Percentiles rank a stretch among this genome's conserved stretches.
Conservation (phyloP, 2,329 filamentous ascomycete genomes). For the Talaromyces amestolkiae region DNA sequence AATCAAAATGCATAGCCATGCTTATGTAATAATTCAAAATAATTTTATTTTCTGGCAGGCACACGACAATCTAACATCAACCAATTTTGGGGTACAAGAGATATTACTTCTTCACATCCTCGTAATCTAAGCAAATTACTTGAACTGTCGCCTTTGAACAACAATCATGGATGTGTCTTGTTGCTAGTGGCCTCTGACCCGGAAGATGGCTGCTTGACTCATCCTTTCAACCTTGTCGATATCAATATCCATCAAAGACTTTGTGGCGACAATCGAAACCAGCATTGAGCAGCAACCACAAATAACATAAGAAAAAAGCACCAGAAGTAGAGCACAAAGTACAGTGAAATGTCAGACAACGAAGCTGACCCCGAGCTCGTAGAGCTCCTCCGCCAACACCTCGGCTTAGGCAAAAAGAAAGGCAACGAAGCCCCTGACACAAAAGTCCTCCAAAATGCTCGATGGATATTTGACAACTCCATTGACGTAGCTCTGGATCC, state of each 20-base stretch:
- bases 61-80: not conserved
- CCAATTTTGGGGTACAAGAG: not conserved
- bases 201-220: constrained; percentile 1
- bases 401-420: constrained; percentile 54
- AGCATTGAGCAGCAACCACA: not conserved
- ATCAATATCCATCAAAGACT: not conserved
- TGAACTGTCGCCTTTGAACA: too few species aligned
- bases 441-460: constrained; percentile 75
- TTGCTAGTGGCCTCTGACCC: not conserved
- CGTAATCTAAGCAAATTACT: not conserved
- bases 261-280: not conserved
- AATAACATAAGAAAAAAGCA: not conserved
- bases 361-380: constrained; percentile 86
- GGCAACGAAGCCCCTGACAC: constrained; percentile 65
- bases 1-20: not conserved
- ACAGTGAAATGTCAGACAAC: constrained; percentile 73
- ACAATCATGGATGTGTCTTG: not conserved
- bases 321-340: not conserved
- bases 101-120: not conserved
- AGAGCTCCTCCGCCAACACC: constrained; percentile 77
- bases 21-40: constrained; percentile 13
- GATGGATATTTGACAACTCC: constrained; percentile 86
- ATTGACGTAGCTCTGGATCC: constrained; percentile 91
- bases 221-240: constrained; percentile 11
- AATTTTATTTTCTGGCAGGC: not conserved